Percentiles rank a stretch among this genome's conserved stretches.
Conservation (phyloP, 345 rosid species). For the Laguncularia racemosa region DNA sequence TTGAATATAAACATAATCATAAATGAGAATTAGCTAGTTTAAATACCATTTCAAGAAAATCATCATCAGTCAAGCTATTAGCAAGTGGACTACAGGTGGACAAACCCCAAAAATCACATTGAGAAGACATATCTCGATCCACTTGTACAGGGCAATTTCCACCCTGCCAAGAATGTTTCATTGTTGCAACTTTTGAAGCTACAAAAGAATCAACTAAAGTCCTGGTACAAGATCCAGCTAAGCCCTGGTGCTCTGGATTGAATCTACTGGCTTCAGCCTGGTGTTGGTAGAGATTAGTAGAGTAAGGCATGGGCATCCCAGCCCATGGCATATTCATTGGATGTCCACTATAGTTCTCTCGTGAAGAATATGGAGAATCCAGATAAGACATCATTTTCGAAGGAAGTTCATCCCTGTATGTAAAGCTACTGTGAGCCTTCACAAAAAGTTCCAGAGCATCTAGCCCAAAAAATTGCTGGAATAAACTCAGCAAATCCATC, state of each 20-base stretch:
- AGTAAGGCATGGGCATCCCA: conserved; percentile 32
- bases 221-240: conserved; percentile 28
- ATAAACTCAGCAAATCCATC: not conserved
- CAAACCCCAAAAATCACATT: conserved; percentile 62
- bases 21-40: conserved; percentile 9
- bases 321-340: conserved; percentile 32
- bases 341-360: conserved; percentile 41
- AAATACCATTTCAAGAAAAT: conserved; percentile 87
- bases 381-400: conserved; percentile 36
- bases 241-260: conserved; percentile 36
- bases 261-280: conserved; percentile 49
- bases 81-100: conserved; percentile 78
- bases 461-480: not conserved
- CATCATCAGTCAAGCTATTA: conserved; percentile 75
- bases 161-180: conserved; percentile 15
- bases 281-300: conserved; percentile 42
- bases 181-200: conserved; percentile 32
- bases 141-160: conserved; percentile 23
- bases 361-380: conserved; percentile 48
- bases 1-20: not conserved
- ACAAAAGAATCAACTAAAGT: conserved; percentile 25
- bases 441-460: conserved; percentile 8
- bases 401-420: conserved; percentile 43
- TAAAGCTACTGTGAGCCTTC: conserved; percentile 15
- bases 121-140: conserved; percentile 37